phyloP scores from a whole-genome alignment of 108 stramenopile species.

The Chaetoceros muelleri region DNA sequence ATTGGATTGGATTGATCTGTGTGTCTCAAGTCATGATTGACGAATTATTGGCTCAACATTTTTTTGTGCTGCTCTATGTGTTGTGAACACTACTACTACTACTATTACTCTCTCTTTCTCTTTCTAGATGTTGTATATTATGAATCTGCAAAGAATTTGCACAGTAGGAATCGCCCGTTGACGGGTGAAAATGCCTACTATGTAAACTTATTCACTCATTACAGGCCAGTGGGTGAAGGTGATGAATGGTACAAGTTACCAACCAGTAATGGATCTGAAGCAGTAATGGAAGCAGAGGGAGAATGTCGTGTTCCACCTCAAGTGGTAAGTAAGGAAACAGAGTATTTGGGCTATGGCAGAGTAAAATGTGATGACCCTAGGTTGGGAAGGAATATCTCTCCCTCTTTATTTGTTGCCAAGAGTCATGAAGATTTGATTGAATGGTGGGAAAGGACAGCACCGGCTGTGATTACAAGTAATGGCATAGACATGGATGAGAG shows the following conservation, averaged over 20 bases:
- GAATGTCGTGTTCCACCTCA: slow-evolving; percentile 22
- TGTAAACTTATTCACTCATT: slow-evolving; percentile 87
- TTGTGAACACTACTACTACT: too few relatives aligned
- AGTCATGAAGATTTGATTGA: slow-evolving; percentile 45
- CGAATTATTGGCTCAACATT: neutral
- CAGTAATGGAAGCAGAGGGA: slow-evolving; percentile 38
- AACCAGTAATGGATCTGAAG: slow-evolving; percentile 48
- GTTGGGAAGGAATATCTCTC: slow-evolving; percentile 41
- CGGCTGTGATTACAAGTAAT: neutral
- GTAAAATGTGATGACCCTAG: slow-evolving; percentile 61
- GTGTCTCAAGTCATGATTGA: neutral
- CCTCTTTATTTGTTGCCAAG: slow-evolving; percentile 35
- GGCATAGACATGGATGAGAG: neutral
- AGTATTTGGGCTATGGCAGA: slow-evolving; percentile 30
- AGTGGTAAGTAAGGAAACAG: slow-evolving; percentile 32
- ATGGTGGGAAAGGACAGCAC: slow-evolving; percentile 48
- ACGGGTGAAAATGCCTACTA: slow-evolving; percentile 31
- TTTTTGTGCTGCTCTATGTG: neutral
- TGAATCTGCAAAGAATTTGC: slow-evolving; percentile 80
- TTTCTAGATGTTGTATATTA: slow-evolving; percentile 65
- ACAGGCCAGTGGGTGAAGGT: slow-evolving; percentile 55
- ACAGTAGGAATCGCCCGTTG: slow-evolving; percentile 69
- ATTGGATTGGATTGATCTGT: neutral
- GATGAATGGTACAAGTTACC: slow-evolving; percentile 40
- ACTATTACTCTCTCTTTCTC: neutral